Evolutionary conservation across 2,329 filamentous ascomycete species (phyloP).

Genomic region (Colletotrichum agaves): DNA sequence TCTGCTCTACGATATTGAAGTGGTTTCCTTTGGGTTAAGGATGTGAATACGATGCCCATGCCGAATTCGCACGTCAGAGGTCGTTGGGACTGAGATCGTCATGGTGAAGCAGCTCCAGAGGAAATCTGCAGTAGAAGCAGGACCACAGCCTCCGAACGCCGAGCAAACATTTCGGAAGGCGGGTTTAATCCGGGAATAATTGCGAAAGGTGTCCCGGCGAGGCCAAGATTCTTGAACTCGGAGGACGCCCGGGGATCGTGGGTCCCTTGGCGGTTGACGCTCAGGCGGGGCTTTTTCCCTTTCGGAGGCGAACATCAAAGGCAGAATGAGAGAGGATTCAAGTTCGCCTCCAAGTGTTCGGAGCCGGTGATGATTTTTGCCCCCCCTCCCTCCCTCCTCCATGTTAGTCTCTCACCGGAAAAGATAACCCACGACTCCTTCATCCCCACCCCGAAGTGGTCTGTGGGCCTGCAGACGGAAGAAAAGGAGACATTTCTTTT

Average conservation of each 20-base stretch:
- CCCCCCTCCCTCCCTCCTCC: slow-evolving; percentile 5
- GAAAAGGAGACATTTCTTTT: neutral
- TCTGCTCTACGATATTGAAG: neutral
- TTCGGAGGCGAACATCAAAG: neutral
- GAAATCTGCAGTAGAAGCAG: neutral
- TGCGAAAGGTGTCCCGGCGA: neutral
- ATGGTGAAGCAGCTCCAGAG: neutral
- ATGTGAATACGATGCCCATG: neutral
- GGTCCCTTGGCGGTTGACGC: slow-evolving; percentile 8
- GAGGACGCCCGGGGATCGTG: slow-evolving; percentile 32
- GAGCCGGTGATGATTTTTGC: neutral
- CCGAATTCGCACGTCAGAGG: neutral
- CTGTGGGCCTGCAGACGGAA: slow-evolving; percentile 23
- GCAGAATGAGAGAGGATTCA: neutral
- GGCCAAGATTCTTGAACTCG: slow-evolving; percentile 24
- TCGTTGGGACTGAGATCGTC: slow-evolving; percentile 7
- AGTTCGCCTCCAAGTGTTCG: neutral
- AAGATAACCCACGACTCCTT: neutral
- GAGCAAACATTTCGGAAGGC: neutral
- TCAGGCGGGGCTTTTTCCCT: neutral
- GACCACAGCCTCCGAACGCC: neutral
- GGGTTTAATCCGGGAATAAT: neutral
- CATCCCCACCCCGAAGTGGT: neutral
- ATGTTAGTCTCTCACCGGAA: slow-evolving; percentile 28
- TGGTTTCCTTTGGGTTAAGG: neutral